Evolutionary conservation across 495 filamentous ascomycete genomes (phyloP).

Genomic region (Aspergillus affinis): DNA sequence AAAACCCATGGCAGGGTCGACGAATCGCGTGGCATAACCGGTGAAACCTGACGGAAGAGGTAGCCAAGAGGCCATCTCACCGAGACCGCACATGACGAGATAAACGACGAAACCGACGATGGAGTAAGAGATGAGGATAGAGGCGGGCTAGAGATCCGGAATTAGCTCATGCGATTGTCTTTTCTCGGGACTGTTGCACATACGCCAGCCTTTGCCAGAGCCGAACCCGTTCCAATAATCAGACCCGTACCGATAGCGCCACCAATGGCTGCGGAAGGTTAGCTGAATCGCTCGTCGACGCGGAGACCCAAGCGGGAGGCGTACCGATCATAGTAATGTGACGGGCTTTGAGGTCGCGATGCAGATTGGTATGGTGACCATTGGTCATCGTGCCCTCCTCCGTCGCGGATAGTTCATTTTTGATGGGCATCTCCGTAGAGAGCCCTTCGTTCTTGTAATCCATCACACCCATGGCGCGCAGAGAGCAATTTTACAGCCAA

Average conservation of each 20-base stretch:
- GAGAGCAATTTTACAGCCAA: background rate
- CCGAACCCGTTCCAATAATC: conserved; percentile 65
- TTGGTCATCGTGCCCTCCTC: conserved; percentile 28
- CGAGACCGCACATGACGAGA: conserved; percentile 63
- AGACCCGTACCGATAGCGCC: conserved; percentile 81
- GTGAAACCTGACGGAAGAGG: conserved; percentile 61
- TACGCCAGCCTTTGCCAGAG: conserved; percentile 55
- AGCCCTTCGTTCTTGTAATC: conserved; percentile 15
- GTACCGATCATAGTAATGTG: conserved; percentile 80
- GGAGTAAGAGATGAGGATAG: conserved; percentile 69
- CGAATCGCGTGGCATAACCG: conserved; percentile 61
- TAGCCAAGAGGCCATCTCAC: conserved; percentile 70
- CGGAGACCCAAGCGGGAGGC: background rate
- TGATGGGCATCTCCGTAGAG: conserved; percentile 14
- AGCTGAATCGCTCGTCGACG: conserved; percentile 3
- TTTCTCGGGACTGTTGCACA: conserved; percentile 10
- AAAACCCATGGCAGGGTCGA: conserved; percentile 67
- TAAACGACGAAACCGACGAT: conserved; percentile 63
- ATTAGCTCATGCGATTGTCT: too few relatives aligned
- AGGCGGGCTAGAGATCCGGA: conserved; percentile 51
- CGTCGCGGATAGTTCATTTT: conserved; percentile 15
- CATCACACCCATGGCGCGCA: conserved; percentile 16
- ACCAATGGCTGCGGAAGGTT: conserved; percentile 61
- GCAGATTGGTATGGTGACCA: conserved; percentile 46
- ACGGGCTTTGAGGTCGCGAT: conserved; percentile 69